Evolutionary conservation across 169 alveolate species (phyloP).

Genomic region (Babesia bigemina): DNA sequence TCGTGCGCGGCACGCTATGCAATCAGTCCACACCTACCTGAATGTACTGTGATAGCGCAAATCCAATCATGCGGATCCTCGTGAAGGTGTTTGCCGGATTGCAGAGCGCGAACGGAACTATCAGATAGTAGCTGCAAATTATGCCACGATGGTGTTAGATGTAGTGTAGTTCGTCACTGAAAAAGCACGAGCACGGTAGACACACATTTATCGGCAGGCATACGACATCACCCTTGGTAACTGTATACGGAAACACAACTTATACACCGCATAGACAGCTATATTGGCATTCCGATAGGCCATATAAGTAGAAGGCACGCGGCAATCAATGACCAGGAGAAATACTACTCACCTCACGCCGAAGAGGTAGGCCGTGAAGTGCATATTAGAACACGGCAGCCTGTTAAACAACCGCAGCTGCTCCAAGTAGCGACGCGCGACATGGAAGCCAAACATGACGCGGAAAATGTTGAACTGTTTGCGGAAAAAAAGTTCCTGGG

Average conservation of each 20-base stretch:
- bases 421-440: constrained; percentile 68
- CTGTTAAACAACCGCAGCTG: constrained; percentile 63
- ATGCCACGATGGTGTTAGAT: not conserved
- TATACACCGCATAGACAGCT: too few species aligned
- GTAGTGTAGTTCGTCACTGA: not conserved
- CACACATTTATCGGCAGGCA: too few species aligned
- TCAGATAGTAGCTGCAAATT: constrained; percentile 13
- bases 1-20: too few species aligned
- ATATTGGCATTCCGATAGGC: too few species aligned
- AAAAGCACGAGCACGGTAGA: not conserved
- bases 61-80: not conserved
- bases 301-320: too few species aligned
- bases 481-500: constrained; percentile 6
- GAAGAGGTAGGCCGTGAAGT: constrained; percentile 68
- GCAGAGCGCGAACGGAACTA: constrained; percentile 31
- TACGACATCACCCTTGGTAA: too few species aligned
- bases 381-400: constrained; percentile 71
- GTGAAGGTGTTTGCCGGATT: not conserved
- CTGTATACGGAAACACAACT: too few species aligned
- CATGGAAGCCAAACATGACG: constrained; percentile 63
- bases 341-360: constrained; percentile 67
- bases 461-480: constrained; percentile 50
- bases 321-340: too few species aligned
- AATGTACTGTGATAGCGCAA: constrained; percentile 15
- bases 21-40: constrained; percentile 7